Conservation (phyloP, 108 stramenopile species). For the Fistulifera pelliculosa region DNA sequence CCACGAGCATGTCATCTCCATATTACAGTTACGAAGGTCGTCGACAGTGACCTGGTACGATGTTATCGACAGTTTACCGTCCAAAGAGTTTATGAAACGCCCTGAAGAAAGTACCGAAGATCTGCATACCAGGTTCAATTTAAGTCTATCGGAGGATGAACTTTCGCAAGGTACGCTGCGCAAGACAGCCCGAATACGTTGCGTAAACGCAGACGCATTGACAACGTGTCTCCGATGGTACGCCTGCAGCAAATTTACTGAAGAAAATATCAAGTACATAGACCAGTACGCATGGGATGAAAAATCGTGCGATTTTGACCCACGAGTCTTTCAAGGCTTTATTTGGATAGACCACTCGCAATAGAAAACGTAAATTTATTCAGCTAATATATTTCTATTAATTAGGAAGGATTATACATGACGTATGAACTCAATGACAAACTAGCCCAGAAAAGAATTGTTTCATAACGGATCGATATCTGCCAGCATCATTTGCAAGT, state of each 20-base stretch:
- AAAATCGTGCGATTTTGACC: constrained; percentile 47
- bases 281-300: constrained; percentile 50
- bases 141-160: not conserved
- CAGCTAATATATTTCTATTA: too few relatives aligned
- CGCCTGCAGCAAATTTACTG: constrained; percentile 40
- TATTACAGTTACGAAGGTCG: constrained; percentile 13
- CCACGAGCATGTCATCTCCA: constrained; percentile 56
- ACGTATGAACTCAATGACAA: too few relatives aligned
- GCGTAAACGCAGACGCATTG: constrained; percentile 13
- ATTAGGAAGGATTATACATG: too few relatives aligned
- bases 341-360: constrained; percentile 26
- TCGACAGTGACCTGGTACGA: constrained; percentile 17
- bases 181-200: constrained; percentile 24
- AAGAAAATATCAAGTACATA: constrained; percentile 35
- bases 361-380: too few relatives aligned
- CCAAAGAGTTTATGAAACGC: not conserved
- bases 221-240: constrained; percentile 26
- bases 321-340: constrained; percentile 69
- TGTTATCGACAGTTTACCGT: constrained; percentile 23
- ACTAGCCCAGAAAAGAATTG: not conserved
- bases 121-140: too few relatives aligned
- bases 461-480: constrained; percentile 43
- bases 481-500: constrained; percentile 42
- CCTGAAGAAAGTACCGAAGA: not conserved
- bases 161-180: not conserved